Evolutionary conservation across 2,329 filamentous ascomycete species (phyloP), one percentile per base, ranked within the genome.

Genomic region (Beauveria medogensis): DNA sequence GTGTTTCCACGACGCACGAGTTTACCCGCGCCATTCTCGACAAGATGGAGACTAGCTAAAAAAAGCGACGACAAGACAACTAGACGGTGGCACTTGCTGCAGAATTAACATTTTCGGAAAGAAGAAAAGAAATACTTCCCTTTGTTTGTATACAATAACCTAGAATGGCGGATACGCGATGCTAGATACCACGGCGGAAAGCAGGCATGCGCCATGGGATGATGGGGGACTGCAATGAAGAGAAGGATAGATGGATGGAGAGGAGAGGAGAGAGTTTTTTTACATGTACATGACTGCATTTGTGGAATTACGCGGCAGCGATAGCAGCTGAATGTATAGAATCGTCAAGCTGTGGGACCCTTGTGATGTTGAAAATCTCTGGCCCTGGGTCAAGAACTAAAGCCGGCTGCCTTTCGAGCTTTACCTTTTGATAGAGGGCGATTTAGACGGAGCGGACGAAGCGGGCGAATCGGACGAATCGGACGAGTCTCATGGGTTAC

Each of bases 1-100:
- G 94, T 74, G 80, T 87, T 67, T 86, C 86, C 72, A 91, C 89
- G 70, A 99, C 93, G 65, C 87, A 97, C 78, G 87, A 97, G 76
- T 99, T 97, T 81, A 97, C 94, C 71, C 84, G 88, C 71, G 92
- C 94, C 70, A 90, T 99, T 72, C 83, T 99, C 72, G 86, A 92
- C 81, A 91, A 94, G 84, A 96, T 99, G 92, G 93, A 97, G 82
- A 78, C 80, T 68, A 71, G 87, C 74, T 88, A 22, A 84, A 83
- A 74, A 44, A 8, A 46, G 20, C 34, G 52, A 41, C 22, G 41
- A 46, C 41, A 24, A n/a, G 26, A 48, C 26, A 5, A 40, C 2
- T 5, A 20, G 8, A 41, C 7, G 5, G 41, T 12, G 12, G 22
- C 30, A 50, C 7, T 37, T 47, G 44, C 3, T 48, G 34, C 30